Base-by-base conservation (phyloP, 2,329 filamentous ascomycete species). In the Fusarium floridanum region DNA sequence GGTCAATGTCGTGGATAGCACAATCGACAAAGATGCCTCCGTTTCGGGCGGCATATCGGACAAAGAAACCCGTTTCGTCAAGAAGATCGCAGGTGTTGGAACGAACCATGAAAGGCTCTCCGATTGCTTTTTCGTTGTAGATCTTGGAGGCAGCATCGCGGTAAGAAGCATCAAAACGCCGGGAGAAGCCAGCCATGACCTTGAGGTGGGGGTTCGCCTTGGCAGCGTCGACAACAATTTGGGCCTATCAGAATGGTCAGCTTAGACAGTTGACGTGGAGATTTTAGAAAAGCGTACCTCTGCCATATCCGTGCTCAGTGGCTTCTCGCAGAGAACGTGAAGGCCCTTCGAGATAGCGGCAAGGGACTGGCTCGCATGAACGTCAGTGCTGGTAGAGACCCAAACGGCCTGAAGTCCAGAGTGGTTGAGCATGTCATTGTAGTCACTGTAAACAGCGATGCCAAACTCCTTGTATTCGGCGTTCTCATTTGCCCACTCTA, bases 11-110 rank as follows among this genome's bases (percentile, higher is more conserved):
- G 82, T 93, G 91, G 77, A 93, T 90, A 45, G 88, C 89, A 82
- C 89, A 91, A 83, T 93, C 91, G 63, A 93, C 91, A 73, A 93
- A 93, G 77, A 93, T 92, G 5, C 91, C 91, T 34, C 91, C 91
- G 1, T 85, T 88, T 81, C 88, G 90, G 66, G 90, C 84, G 2
- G 91, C 90, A 79, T 93, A 93, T 12, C 86, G 84, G 48, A 93
- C 90, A 80, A 92, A 93, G 85, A 92, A 93, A 32, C 91, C 91
- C 0, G 85, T 86, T 0, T 90, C 88, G 71, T 92, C 90, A 67
- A 89, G 87, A 78, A 90, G 91, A 82, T 93, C 91, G 80, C 90
- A 92, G 0, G 91, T 93, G 80, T 93, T 91, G 43, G 86, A 89
- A 67, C 91, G 90, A 70, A 93, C 85, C 63, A 93, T 85, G 24